A percentile compares a stretch with the other conserved stretches of the same genome.
These are phyloP conservation scores for Metschnikowia shivogae DNA, from an alignment of 805 yeast genomes.

Conservation along the genomic window DNA sequence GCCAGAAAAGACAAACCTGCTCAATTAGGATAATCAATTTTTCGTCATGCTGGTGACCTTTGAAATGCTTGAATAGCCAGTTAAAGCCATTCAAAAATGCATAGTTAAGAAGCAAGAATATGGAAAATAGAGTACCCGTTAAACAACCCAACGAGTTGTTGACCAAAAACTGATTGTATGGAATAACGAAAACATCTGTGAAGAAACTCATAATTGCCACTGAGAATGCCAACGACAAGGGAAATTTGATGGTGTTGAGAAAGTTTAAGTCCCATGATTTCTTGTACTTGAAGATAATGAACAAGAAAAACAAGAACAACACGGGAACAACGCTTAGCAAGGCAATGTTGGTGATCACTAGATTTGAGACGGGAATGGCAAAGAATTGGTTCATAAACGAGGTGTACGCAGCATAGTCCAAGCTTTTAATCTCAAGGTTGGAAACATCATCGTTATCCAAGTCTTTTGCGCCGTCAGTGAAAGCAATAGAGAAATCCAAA, in stretches of 20 bases:
- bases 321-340: constrained; percentile 55
- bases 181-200: constrained; percentile 18
- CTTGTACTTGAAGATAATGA: constrained; percentile 44
- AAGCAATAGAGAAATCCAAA: constrained; percentile 49
- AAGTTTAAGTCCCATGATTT: constrained; percentile 44
- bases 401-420: constrained; percentile 53
- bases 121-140: constrained; percentile 37
- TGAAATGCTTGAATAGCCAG: constrained; percentile 28
- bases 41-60: constrained; percentile 41
- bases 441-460: constrained; percentile 20
- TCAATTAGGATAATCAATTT: constrained; percentile 57
- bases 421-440: constrained; percentile 10
- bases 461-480: constrained; percentile 34
- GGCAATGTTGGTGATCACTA: constrained; percentile 51
- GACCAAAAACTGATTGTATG: constrained; percentile 31
- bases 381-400: constrained; percentile 61
- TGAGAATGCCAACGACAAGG: constrained; percentile 44
- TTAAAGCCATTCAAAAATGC: constrained; percentile 46
- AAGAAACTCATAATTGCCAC: constrained; percentile 25
- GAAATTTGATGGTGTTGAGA: constrained; percentile 50
- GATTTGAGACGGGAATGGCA: constrained; percentile 46
- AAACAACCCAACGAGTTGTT: constrained; percentile 40
- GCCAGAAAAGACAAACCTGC: constrained; percentile 56
- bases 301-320: constrained; percentile 42
- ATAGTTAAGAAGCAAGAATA: constrained; percentile 53